A percentile compares a stretch with the other conserved stretches of the same genome.
These are phyloP conservation scores for Saccharomyces pastorianus DNA, from an alignment of 1,139 yeast species.

Conservation along the genomic window DNA sequence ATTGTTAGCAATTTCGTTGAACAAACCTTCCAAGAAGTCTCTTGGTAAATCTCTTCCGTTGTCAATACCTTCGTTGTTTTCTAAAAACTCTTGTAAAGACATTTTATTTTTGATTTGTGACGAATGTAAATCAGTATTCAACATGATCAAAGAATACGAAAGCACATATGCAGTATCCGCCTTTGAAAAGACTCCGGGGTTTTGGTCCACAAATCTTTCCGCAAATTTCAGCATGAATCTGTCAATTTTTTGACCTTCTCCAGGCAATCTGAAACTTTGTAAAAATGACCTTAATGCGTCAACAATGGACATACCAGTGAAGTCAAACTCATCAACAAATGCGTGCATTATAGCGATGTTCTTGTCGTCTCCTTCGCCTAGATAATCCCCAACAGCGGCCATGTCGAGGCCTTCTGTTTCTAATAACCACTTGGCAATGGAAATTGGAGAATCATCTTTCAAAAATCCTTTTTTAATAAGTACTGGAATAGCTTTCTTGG, in stretches of 20 bases:
- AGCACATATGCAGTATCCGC: constrained; percentile 92
- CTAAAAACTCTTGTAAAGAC: constrained; percentile 79
- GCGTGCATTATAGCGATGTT: constrained; percentile 85
- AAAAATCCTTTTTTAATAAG: constrained; percentile 61
- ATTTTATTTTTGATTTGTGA: constrained; percentile 77
- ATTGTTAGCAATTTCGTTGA: constrained; percentile 64
- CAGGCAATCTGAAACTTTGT: constrained; percentile 88
- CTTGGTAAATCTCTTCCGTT: constrained; percentile 80
- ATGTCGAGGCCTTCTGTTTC: constrained; percentile 78
- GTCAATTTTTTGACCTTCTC: constrained; percentile 97
- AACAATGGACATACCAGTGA: constrained; percentile 59
- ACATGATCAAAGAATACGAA: constrained; percentile 85
- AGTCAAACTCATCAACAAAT: constrained; percentile 84
- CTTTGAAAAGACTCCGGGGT: constrained; percentile 75
- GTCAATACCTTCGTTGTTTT: constrained; percentile 87
- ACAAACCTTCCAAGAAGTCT: constrained; percentile 61
- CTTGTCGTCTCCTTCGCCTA: constrained; percentile 81
- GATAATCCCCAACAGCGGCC: constrained; percentile 76
- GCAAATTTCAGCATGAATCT: constrained; percentile 95
- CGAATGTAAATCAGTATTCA: constrained; percentile 91
- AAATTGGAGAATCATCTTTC: constrained; percentile 48
- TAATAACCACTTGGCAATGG: constrained; percentile 68
- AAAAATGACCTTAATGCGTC: constrained; percentile 79
- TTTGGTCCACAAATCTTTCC: constrained; percentile 79
- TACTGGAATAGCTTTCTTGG: constrained; percentile 65